phyloP scores from a whole-genome alignment of 164 flowering plant genomes.

The Vitis amurensis region DNA sequence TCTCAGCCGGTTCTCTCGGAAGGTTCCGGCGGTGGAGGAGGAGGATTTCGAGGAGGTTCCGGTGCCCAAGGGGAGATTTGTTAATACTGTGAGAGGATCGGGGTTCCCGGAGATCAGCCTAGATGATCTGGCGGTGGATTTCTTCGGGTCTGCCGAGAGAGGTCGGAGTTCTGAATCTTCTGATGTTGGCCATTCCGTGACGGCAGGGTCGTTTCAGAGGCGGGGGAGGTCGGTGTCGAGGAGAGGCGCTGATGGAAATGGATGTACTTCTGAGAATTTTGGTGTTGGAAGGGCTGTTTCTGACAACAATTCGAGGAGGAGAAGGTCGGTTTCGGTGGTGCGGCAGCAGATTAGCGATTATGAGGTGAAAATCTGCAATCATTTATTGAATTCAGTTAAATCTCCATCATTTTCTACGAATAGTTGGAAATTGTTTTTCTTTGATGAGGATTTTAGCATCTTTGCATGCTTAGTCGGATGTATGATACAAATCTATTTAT shows the following conservation, averaged over 20 bases:
- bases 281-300: constrained; percentile 27
- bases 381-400: not conserved
- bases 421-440: not conserved
- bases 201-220: constrained; percentile 38
- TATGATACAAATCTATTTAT: not conserved
- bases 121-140: constrained; percentile 76
- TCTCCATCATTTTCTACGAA: not conserved
- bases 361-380: constrained; percentile 46
- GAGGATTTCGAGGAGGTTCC: constrained; percentile 22
- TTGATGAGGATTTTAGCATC: not conserved
- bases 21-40: constrained; percentile 19
- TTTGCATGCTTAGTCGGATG: not conserved
- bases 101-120: constrained; percentile 76
- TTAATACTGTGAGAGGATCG: constrained; percentile 75
- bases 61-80: constrained; percentile 60
- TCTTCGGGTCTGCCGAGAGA: constrained; percentile 44
- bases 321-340: constrained; percentile 78
- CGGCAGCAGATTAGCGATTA: constrained; percentile 67
- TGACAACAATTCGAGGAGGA: constrained; percentile 40
- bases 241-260: constrained; percentile 29
- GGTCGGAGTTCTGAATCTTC: constrained; percentile 23
- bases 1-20: constrained; percentile 55
- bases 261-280: constrained; percentile 6
- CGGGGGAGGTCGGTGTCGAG: constrained; percentile 90
- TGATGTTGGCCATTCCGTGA: constrained; percentile 14